Evolutionary conservation across 2,329 filamentous ascomycete genomes (phyloP).

Genomic region (Paecilomyces sp.): DNA sequence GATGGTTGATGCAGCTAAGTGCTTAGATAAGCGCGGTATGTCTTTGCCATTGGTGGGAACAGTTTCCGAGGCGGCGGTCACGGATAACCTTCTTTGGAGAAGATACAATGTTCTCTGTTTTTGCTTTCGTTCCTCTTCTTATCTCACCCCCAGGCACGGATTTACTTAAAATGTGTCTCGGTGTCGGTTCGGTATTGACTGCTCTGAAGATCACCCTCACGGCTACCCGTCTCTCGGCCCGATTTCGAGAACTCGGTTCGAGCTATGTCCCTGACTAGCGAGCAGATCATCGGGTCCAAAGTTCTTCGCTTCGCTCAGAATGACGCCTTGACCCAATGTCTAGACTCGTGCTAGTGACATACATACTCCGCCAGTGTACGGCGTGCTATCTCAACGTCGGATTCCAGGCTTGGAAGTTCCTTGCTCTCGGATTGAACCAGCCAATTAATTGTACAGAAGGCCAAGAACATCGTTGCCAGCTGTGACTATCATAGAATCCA

Average conservation of each 20-base stretch:
- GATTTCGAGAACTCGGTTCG: neutral
- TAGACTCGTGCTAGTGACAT: conserved; percentile 45
- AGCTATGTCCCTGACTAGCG: neutral
- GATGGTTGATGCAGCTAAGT: neutral
- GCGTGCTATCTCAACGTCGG: neutral
- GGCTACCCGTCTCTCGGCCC: neutral
- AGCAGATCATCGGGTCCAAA: neutral
- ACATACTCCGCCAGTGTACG: neutral
- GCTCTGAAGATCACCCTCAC: neutral
- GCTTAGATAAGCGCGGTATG: neutral
- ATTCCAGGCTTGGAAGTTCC: neutral
- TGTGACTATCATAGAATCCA: neutral
- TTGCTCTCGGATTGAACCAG: neutral
- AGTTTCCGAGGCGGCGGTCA: neutral
- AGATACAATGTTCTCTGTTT: neutral
- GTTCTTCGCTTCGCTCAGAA: neutral
- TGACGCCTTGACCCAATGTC: conserved; percentile 53
- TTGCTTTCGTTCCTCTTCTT: neutral
- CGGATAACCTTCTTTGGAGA: neutral
- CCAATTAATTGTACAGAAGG: neutral
- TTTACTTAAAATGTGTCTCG: neutral
- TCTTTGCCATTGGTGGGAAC: neutral
- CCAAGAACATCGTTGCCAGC: neutral
- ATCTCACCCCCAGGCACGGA: neutral
- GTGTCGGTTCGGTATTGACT: neutral